Evolutionary conservation across 345 rosid species (phyloP).

Genomic region (Geranium rotundifolium): DNA sequence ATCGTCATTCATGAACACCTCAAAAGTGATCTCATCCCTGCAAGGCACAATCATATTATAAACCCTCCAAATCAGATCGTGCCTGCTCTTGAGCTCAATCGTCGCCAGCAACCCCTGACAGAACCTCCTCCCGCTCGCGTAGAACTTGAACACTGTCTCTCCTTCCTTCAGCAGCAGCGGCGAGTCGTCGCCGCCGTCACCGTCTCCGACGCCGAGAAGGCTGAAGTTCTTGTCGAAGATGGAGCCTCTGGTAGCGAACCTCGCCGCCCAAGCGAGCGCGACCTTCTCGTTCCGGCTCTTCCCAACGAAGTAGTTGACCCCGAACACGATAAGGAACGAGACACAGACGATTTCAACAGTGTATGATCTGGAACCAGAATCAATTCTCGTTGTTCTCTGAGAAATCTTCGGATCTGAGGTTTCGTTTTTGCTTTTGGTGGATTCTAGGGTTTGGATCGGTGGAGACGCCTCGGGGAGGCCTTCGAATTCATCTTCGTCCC

Average conservation of each 20-base stretch:
- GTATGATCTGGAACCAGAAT: conserved; percentile 22
- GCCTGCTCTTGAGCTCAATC: conserved; percentile 89
- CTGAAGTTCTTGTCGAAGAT: conserved; percentile 84
- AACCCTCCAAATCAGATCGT: conserved; percentile 72
- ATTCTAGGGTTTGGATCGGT: background rate
- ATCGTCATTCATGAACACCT: conserved; percentile 18
- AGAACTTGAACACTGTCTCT: conserved; percentile 75
- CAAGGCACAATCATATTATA: conserved; percentile 72
- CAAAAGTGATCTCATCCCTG: conserved; percentile 80
- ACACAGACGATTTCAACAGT: conserved; percentile 53
- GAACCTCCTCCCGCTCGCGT: conserved; percentile 87
- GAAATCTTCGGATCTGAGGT: conserved; percentile 20
- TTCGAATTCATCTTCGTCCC: conserved; percentile 98
- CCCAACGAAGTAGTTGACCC: conserved; percentile 71
- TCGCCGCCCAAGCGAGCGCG: conserved; percentile 80
- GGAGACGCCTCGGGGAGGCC: conserved; percentile 46
- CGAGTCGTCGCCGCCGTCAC: conserved; percentile 47
- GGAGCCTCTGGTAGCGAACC: conserved; percentile 59
- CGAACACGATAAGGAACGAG: conserved; percentile 47
- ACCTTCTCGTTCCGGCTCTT: conserved; percentile 79
- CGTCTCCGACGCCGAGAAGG: conserved; percentile 57
- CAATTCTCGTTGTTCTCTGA: conserved; percentile 7
- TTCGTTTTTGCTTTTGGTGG: background rate
- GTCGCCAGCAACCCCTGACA: conserved; percentile 93
- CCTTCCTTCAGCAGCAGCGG: conserved; percentile 86